Base-by-base conservation (phyloP, 257 asterid species). In the Rehmannia glutinosa region DNA sequence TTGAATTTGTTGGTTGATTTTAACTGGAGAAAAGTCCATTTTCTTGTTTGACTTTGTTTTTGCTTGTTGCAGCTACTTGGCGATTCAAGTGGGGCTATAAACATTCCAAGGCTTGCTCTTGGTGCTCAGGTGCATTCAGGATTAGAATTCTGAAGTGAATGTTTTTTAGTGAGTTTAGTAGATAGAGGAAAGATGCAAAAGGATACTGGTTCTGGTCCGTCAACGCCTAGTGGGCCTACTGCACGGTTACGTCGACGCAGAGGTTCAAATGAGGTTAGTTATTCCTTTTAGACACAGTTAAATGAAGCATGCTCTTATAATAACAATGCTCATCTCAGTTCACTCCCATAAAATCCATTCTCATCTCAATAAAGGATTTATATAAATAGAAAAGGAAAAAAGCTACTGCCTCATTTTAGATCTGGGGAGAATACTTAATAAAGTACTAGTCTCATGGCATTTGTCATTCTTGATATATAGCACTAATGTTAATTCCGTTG, bases 211-310 rank as follows among this genome's bases (percentile, higher is more conserved):
- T 73, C 88, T 35, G 87, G 84, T 38, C 71, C 86, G 7, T 84
- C 89, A 57, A 73, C 83, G 35, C 72, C 89, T 47, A 72, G 78
- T 45, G 87, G 90, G 35, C 73, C 83, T 19, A 83, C 82, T 59
- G 76, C 87, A 51, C 79, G 97, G 19, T 5, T 85, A 9, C 98
- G 99, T 30, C 88, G 98, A 21, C 98, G 99, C 49, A 88, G 71
- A 75, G 93, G 89, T 68, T 91, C 98, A 17, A 89, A 83, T 82
- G 99, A 94, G 99, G 99, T 94, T 59, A 42, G 73, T 65, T 62
- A 20, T 70, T 67, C 25, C 33, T 28, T 53, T 35, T 46, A 28
- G 55, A 47, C 47, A 13, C 64, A 28, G 8, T 16, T 56, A 3
- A 30, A 53, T 64, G 74, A 33, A 55, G 43, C 42, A 53, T 38